These are phyloP conservation scores for Barnettozyma sp. DNA, from an alignment of 805 yeast species.

Conservation along the genomic window DNA sequence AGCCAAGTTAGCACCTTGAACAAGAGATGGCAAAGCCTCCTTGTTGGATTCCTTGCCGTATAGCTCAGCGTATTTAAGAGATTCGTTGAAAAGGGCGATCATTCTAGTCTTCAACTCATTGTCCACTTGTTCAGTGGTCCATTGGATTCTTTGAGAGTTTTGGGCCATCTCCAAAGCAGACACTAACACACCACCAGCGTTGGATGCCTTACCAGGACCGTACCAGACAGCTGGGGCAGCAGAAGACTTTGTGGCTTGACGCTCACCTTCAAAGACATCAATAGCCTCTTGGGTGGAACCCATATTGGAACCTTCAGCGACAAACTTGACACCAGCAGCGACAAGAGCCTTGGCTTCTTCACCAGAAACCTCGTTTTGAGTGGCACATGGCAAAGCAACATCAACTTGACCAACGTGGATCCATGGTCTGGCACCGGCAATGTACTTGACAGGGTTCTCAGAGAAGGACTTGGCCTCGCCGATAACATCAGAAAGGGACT, in stretches of 20 bases:
- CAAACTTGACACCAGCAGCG: slow-evolving; percentile 83
- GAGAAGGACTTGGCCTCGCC: slow-evolving; percentile 53
- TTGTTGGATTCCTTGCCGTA: slow-evolving; percentile 65
- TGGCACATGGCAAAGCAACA: slow-evolving; percentile 96
- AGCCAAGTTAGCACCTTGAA: slow-evolving; percentile 98
- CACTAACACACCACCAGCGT: slow-evolving; percentile 99
- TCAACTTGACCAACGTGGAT: slow-evolving; percentile 83
- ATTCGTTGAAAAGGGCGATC: slow-evolving; percentile 88
- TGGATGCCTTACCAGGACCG: slow-evolving; percentile 99
- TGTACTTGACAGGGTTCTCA: slow-evolving; percentile 60
- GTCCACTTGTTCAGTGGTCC: slow-evolving; percentile 94
- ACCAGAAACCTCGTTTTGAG: slow-evolving; percentile 96
- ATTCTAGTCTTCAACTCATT: slow-evolving; percentile 83
- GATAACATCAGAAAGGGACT: slow-evolving; percentile 63
- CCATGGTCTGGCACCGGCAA: slow-evolving; percentile 97
- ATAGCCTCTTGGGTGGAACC: slow-evolving; percentile 98
- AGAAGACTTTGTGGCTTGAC: slow-evolving; percentile 38
- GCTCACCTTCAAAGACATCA: slow-evolving; percentile 83
- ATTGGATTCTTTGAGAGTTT: slow-evolving; percentile 87
- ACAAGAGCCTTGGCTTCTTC: slow-evolving; percentile 94
- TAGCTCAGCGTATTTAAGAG: slow-evolving; percentile 78
- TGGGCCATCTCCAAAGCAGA: slow-evolving; percentile 99
- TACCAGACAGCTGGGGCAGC: slow-evolving; percentile 74
- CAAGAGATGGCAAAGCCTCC: slow-evolving; percentile 82
- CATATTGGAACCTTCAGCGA: slow-evolving; percentile 99